phyloP scores from a whole-genome alignment of 164 flowering plant genomes.

The Santalum album region DNA sequence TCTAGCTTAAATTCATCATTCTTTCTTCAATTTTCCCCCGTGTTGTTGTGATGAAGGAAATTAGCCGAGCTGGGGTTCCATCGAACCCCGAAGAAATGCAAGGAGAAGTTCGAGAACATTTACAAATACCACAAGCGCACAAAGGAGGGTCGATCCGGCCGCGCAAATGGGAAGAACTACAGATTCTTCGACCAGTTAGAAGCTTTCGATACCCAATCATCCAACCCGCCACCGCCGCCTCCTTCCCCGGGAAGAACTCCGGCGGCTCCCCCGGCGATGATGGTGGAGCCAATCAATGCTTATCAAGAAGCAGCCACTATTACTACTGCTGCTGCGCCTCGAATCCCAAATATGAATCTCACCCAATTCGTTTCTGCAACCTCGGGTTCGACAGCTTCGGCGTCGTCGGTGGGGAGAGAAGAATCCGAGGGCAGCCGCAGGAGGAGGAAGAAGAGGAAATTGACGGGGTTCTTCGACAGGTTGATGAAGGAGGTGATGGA shows the following conservation, averaged over 20 bases:
- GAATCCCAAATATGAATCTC: too few relatives aligned
- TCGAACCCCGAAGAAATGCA: slow-evolving; percentile 49
- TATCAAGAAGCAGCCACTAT: not conserved
- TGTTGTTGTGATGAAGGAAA: slow-evolving; percentile 27
- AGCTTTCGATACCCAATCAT: slow-evolving; percentile 28
- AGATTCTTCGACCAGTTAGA: slow-evolving; percentile 49
- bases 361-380: slow-evolving; percentile 16
- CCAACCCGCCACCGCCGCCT: slow-evolving; percentile 2
- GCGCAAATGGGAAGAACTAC: slow-evolving; percentile 33
- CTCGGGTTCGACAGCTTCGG: slow-evolving; percentile 25
- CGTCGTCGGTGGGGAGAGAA: slow-evolving; percentile 20
- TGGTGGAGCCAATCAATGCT: not conserved
- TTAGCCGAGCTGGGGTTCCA: slow-evolving; percentile 39
- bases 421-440: slow-evolving; percentile 17
- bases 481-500: slow-evolving; percentile 41
- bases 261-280: not conserved
- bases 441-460: slow-evolving; percentile 34
- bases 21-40: too few relatives aligned
- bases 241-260: not conserved
- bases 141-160: slow-evolving; percentile 28
- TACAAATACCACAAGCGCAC: slow-evolving; percentile 48
- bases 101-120: slow-evolving; percentile 60
- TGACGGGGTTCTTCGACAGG: slow-evolving; percentile 30
- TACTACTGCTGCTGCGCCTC: too few relatives aligned
- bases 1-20: too few relatives aligned